Percentiles rank a stretch among this genome's conserved stretches.
Evolutionary conservation across 2,329 filamentous ascomycete genomes (phyloP).

Genomic region (Graphilbum fragrans): DNA sequence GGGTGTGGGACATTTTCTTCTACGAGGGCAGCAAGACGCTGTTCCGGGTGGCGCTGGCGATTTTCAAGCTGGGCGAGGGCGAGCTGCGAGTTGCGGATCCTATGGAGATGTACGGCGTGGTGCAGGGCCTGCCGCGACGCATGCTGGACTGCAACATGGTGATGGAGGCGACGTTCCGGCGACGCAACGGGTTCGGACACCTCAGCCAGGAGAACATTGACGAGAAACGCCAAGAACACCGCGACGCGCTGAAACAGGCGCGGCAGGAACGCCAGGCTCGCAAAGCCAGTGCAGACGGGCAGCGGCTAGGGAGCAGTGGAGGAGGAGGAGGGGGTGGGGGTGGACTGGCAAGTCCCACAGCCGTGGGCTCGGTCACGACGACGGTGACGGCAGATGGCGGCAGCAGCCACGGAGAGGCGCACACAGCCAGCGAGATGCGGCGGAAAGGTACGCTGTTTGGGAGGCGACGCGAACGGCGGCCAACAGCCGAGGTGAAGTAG

Average conservation of each 20-base stretch:
- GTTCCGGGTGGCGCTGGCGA: conserved; percentile 79
- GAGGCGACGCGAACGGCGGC: conserved; percentile 24
- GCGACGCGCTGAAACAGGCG: conserved; percentile 36
- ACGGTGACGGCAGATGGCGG: too few species aligned
- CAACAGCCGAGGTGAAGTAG: conserved; percentile 18
- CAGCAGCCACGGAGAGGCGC: conserved; percentile 5
- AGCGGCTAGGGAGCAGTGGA: conserved; percentile 12
- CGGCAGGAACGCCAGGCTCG: conserved; percentile 12
- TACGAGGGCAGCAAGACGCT: conserved; percentile 91
- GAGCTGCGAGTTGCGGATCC: conserved; percentile 76
- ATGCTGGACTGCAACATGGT: conserved; percentile 73
- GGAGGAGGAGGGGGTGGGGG: conserved; percentile 11
- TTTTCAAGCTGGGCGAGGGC: conserved; percentile 78
- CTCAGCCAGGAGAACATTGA: conserved; percentile 76
- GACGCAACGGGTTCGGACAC: conserved; percentile 68
- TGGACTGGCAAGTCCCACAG: background rate
- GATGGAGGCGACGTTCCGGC: conserved; percentile 72
- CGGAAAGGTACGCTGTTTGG: conserved; percentile 35
- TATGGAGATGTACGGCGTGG: conserved; percentile 92
- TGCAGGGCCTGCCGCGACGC: conserved; percentile 72
- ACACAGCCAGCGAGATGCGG: conserved; percentile 16
- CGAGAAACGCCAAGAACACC: conserved; percentile 56
- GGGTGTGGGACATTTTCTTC: conserved; percentile 93
- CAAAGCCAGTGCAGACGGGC: conserved; percentile 20
- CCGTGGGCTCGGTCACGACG: background rate